Conservation (phyloP, 169 alveolate species). For the Plasmodium blacklocki region DNA sequence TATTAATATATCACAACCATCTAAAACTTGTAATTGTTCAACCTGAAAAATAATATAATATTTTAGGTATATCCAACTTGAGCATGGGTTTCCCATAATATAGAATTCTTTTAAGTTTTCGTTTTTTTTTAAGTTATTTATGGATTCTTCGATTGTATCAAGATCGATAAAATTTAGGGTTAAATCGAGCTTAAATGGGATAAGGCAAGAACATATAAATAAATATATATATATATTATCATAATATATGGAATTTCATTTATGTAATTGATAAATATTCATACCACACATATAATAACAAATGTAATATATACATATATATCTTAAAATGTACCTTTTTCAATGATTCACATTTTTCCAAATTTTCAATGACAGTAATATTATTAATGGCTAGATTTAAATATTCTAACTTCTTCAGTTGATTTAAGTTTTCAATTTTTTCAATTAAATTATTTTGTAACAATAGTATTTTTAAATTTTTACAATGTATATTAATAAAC, state of each 20-base stretch:
- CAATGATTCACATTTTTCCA: conserved; percentile 90
- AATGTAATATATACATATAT: neutral
- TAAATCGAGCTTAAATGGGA: conserved; percentile 86
- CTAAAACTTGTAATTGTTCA: conserved; percentile 84
- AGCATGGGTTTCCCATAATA: conserved; percentile 92
- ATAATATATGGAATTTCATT: neutral
- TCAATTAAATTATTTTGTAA: conserved; percentile 91
- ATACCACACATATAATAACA: too few species aligned
- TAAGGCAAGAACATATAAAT: neutral
- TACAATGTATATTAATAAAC: conserved; percentile 89
- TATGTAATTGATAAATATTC: neutral
- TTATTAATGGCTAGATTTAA: conserved; percentile 91
- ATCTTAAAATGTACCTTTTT: conserved; percentile 55
- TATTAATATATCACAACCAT: conserved; percentile 90
- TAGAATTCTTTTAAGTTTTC: conserved; percentile 85
- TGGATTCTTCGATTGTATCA: conserved; percentile 85
- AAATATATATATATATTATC: neutral
- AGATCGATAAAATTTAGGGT: conserved; percentile 91
- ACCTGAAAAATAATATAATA: conserved; percentile 84
- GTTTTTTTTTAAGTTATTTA: conserved; percentile 81
- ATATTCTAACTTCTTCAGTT: conserved; percentile 90
- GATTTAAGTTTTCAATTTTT: conserved; percentile 88
- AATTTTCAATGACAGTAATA: conserved; percentile 88
- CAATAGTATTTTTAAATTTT: conserved; percentile 90
- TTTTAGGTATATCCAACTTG: conserved; percentile 86